Conservation (phyloP, 2,329 filamentous ascomycete species). For the Aspergillus pseudonomiae region DNA sequence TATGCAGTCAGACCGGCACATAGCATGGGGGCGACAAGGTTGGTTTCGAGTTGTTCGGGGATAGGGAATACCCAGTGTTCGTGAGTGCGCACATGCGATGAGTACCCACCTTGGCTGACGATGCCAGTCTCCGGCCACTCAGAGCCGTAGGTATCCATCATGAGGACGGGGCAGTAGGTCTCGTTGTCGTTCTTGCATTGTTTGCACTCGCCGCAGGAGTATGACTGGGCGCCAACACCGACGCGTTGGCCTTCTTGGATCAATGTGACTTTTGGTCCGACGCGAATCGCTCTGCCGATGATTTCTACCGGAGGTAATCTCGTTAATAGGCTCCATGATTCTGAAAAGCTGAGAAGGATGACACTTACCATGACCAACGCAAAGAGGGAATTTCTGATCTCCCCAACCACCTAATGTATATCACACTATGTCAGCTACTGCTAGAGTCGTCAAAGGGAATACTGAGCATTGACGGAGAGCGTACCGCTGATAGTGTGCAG, state of each 20-base stretch:
- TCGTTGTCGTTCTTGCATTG: conserved; percentile 69
- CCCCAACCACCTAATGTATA: conserved; percentile 54
- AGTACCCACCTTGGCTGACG: conserved; percentile 67
- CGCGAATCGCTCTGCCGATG: conserved; percentile 67
- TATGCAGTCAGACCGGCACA: conserved; percentile 83
- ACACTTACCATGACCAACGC: conserved; percentile 53
- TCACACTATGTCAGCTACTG: conserved; percentile 4
- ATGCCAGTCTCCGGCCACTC: conserved; percentile 63
- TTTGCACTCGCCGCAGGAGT: conserved; percentile 66
- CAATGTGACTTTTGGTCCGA: conserved; percentile 66
- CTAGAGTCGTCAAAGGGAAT: neutral
- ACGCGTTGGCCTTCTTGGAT: conserved; percentile 66
- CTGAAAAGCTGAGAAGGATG: neutral
- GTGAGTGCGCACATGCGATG: conserved; percentile 70
- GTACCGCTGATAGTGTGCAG: conserved; percentile 65
- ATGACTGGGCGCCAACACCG: conserved; percentile 70
- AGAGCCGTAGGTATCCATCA: conserved; percentile 57
- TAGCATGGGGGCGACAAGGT: conserved; percentile 74
- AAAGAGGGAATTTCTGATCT: conserved; percentile 54
- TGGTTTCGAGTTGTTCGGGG: conserved; percentile 66
- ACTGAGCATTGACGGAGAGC: neutral
- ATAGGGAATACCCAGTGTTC: conserved; percentile 74
- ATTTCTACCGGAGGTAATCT: conserved; percentile 55
- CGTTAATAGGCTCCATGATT: neutral
- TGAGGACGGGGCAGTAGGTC: conserved; percentile 65